These are phyloP conservation scores for Kwoniella bestiolae DNA, from an alignment of 768 basidiomycete genomes.

Conservation along the genomic window DNA sequence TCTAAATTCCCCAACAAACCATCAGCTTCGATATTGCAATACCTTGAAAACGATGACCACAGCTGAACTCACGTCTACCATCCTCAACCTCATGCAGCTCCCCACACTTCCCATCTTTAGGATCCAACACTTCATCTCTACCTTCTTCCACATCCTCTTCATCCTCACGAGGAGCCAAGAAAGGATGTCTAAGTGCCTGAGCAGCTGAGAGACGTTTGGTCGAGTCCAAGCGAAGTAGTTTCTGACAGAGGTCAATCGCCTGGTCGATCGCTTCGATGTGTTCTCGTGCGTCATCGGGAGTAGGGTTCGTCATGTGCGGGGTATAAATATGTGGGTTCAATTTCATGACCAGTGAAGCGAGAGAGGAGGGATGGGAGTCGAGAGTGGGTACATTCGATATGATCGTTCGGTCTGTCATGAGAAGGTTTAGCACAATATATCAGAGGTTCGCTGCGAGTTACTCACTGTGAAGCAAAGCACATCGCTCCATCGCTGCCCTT, in stretches of 20 bases:
- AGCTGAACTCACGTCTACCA: constrained; percentile 36
- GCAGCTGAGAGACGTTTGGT: constrained; percentile 76
- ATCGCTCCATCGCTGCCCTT: constrained; percentile 76
- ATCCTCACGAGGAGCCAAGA: constrained; percentile 64
- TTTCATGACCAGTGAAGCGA: constrained; percentile 74
- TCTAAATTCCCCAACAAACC: constrained; percentile 26
- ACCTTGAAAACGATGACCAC: not conserved
- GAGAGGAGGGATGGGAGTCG: constrained; percentile 67
- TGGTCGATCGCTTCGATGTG: constrained; percentile 66
- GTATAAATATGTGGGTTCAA: constrained; percentile 69
- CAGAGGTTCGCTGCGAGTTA: constrained; percentile 17
- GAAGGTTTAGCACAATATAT: constrained; percentile 13
- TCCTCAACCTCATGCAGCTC: constrained; percentile 31
- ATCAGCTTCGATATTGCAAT: constrained; percentile 14
- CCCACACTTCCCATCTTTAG: constrained; percentile 39
- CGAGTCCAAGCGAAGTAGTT: constrained; percentile 75
- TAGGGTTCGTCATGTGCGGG: constrained; percentile 63
- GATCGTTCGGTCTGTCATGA: constrained; percentile 77
- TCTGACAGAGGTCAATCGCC: constrained; percentile 76
- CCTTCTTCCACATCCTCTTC: constrained; percentile 37
- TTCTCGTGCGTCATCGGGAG: constrained; percentile 56
- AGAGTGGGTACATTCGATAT: constrained; percentile 86
- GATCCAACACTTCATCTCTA: constrained; percentile 23
- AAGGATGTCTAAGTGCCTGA: constrained; percentile 76
- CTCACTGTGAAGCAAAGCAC: constrained; percentile 86